These are phyloP conservation scores for Candida dendrica DNA, from an alignment of 805 yeast species.

Conservation along the genomic window DNA sequence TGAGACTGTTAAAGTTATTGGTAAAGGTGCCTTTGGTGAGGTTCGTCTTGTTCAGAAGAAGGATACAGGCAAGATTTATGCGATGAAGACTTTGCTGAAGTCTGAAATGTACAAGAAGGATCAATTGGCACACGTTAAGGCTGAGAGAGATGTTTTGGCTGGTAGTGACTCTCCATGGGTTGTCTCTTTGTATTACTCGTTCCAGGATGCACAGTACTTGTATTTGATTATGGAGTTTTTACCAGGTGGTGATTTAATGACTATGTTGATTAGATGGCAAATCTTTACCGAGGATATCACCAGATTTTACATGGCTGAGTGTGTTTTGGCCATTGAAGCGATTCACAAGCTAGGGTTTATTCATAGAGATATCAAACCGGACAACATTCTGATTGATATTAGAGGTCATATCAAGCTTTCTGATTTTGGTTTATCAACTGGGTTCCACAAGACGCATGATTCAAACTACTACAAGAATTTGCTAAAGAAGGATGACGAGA, in stretches of 20 bases:
- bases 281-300: conserved; percentile 92
- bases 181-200: conserved; percentile 87
- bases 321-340: conserved; percentile 93
- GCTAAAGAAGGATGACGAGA: conserved; percentile 59
- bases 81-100: conserved; percentile 85
- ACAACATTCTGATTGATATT: conserved; percentile 83
- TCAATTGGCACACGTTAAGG: conserved; percentile 90
- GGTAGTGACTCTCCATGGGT: conserved; percentile 95
- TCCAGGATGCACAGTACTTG: conserved; percentile 86
- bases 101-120: conserved; percentile 79
- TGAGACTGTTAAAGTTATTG: conserved; percentile 94
- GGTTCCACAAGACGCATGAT: conserved; percentile 85
- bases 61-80: conserved; percentile 93
- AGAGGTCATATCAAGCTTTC: conserved; percentile 86
- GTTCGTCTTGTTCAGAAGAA: conserved; percentile 90
- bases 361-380: conserved; percentile 97
- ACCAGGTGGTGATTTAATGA: conserved; percentile 98
- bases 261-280: conserved; percentile 88
- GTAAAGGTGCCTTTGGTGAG: conserved; percentile 99
- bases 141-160: conserved; percentile 94
- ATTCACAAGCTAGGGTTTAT: conserved; percentile 92
- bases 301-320: conserved; percentile 89
- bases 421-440: conserved; percentile 96
- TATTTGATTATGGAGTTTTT: conserved; percentile 98
- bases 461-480: conserved; percentile 83